A percentile compares a stretch with the other conserved stretches of the same genome.
Conservation (phyloP, 192 early-diverging fungal genomes). For the Entophlyctis helioformis region DNA sequence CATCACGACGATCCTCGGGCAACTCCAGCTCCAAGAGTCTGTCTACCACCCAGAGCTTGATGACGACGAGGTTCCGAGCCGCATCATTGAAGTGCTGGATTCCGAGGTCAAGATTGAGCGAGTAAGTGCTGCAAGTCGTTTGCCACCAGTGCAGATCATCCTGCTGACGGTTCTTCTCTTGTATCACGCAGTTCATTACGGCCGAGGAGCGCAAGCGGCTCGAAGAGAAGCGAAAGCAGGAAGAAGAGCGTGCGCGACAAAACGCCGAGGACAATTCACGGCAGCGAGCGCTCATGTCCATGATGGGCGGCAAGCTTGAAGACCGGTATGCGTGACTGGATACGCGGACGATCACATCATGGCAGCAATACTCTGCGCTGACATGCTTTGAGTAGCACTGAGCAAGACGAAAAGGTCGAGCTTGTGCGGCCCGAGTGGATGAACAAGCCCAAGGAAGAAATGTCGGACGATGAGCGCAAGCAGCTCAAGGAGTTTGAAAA, state of each 20-base stretch:
- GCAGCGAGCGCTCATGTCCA: slow-evolving; percentile 38
- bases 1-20: slow-evolving; percentile 27
- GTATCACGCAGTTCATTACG: slow-evolving; percentile 26
- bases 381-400: too few species aligned
- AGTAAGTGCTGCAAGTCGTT: slow-evolving; percentile 17
- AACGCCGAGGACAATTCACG: slow-evolving; percentile 35
- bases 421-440: slow-evolving; percentile 41
- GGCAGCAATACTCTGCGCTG: slow-evolving; percentile 1
- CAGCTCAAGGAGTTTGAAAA: slow-evolving; percentile 52
- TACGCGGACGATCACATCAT: too few species aligned
- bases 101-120: slow-evolving; percentile 39
- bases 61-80: slow-evolving; percentile 45
- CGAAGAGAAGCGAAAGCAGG: slow-evolving; percentile 22
- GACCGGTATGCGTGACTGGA: slow-evolving; percentile 37
- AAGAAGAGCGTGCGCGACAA: slow-evolving; percentile 29
- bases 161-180: too few species aligned
- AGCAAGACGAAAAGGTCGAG: slow-evolving; percentile 39
- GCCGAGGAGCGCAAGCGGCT: slow-evolving; percentile 31
- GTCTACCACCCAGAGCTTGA: slow-evolving; percentile 35
- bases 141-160: too few species aligned
- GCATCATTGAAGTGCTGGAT: slow-evolving; percentile 38
- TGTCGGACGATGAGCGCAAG: slow-evolving; percentile 45
- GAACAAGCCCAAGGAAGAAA: slow-evolving; percentile 42
- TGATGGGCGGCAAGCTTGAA: slow-evolving; percentile 49
- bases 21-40: slow-evolving; percentile 27